These are phyloP conservation scores for Clavariopsis aquatica DNA, from an alignment of 495 filamentous ascomycete genomes.

Conservation along the genomic window DNA sequence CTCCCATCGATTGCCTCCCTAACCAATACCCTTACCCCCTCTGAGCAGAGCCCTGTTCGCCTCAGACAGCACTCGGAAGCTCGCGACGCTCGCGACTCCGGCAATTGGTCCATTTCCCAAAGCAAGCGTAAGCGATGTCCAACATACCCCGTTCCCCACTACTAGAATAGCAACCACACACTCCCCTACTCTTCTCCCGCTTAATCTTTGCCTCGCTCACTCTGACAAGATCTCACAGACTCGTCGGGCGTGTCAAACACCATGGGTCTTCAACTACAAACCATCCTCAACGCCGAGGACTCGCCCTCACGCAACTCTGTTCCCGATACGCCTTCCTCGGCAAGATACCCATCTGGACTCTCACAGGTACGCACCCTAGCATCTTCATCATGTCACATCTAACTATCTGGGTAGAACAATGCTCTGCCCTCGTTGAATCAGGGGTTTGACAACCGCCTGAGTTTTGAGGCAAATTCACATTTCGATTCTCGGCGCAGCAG, in stretches of 20 bases:
- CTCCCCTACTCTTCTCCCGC: background rate
- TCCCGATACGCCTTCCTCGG: constrained; percentile 45
- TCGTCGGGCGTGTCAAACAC: constrained; percentile 45
- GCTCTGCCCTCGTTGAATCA: constrained; percentile 44
- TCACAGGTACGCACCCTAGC: constrained; percentile 18
- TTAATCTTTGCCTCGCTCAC: background rate
- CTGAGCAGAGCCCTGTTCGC: constrained; percentile 34
- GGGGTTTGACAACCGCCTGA: constrained; percentile 42
- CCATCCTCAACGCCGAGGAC: constrained; percentile 47
- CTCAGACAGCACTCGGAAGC: constrained; percentile 33
- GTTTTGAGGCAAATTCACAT: constrained; percentile 38
- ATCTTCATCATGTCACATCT: constrained; percentile 8
- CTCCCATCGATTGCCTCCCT: constrained; percentile 39
- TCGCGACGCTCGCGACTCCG: constrained; percentile 40
- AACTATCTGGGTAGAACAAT: constrained; percentile 14
- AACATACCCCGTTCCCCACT: constrained; percentile 1
- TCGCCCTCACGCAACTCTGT: constrained; percentile 43
- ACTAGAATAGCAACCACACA: background rate
- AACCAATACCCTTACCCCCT: constrained; percentile 27
- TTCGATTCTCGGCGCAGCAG: constrained; percentile 49
- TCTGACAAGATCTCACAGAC: constrained; percentile 37
- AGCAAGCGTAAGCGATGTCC: constrained; percentile 40
- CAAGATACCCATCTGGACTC: constrained; percentile 33
- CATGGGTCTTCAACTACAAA: constrained; percentile 45
- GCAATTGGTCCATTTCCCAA: constrained; percentile 42